These are phyloP conservation scores for Pseudisothecium myosuroides DNA, from an alignment of 225 moss, liverwort and hornwort genomes.

Conservation along the genomic window DNA sequence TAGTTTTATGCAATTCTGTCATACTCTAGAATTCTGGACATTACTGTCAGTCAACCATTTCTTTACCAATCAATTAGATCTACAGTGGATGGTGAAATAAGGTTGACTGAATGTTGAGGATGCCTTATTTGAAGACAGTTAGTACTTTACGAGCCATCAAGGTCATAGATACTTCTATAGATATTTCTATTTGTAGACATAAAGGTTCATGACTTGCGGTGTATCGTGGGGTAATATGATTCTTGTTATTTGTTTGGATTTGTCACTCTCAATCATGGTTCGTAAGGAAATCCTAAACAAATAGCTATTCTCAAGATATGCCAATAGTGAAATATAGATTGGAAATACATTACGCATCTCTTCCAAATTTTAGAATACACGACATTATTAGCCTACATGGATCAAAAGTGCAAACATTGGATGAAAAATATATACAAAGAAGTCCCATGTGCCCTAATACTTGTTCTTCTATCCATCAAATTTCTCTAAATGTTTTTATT, in stretches of 20 bases:
- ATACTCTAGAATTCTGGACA: accelerated
- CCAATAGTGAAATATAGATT: background rate
- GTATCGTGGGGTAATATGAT: no score
- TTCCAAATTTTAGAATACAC: background rate
- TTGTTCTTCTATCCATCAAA: background rate
- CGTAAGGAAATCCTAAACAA: accelerated
- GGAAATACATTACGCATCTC: background rate
- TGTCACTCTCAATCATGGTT: no score
- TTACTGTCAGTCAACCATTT: no score
- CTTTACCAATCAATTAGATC: background rate
- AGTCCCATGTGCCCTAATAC: background rate
- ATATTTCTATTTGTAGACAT: no score
- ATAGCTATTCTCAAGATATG: background rate
- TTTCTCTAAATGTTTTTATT: no score
- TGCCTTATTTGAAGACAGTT: no score
- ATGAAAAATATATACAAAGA: background rate
- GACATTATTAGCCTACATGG: background rate
- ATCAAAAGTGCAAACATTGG: background rate
- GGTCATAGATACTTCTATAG: no score
- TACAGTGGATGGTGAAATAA: background rate
- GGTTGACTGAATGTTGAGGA: no score
- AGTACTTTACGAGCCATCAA: no score
- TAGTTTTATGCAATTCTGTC: background rate
- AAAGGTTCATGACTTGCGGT: no score
- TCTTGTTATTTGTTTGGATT: no score